Base-by-base conservation (phyloP, 2,329 filamentous ascomycete genomes). In the Verticillium klebahnii region DNA sequence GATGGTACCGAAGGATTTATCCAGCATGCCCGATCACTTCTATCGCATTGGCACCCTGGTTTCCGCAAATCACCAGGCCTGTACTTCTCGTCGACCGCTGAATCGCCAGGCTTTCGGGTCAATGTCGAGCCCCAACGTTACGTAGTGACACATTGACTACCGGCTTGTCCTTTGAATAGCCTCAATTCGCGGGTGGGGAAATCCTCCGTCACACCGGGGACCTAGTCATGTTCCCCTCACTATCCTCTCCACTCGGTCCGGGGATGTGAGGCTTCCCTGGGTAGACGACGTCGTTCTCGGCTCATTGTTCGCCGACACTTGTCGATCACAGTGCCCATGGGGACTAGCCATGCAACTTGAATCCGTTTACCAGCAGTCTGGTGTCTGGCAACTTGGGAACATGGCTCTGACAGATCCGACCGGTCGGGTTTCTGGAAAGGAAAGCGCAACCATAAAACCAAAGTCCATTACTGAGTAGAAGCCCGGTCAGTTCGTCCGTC, bases 121-220 rank as follows among this genome's bases (percentile, higher is more conserved):
- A 40, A n/a, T 40, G 17, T 40, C 37, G 37, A 40, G 15, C 19
- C 11, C 45, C n/a, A 9, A 50, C 19, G 45, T 50, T n/a, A 50
- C 45, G 6, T 12, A 12, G n/a, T 23, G 45, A 6, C 6, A 50
- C 37, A 11, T 50, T 23, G 45, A 50, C 60, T 59, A 36, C 60
- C 62, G 60, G 60, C 40, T 56, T 17, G 45, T 25, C 31, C 34
- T 32, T 59, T 64, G 40, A 60, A 62, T 64, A 62, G 63, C 63
- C 62, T 64, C 62, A 60, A 63, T 60, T 59, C 17, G 23, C 61
- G 40, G 57, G 63, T 64, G 62, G 63, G 14, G 63, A 62, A 61
- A 29, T 5, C 14, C 25, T 12, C 60, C 60, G 62, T 62, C 62
- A 55, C 45, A 25, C 39, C 56, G 11, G 25, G 17, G 17, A 50